A percentile compares a stretch with the other conserved stretches of the same genome.
These are phyloP conservation scores for Prunus kanzakura DNA, from an alignment of 306 rosid genomes.

Conservation along the genomic window DNA sequence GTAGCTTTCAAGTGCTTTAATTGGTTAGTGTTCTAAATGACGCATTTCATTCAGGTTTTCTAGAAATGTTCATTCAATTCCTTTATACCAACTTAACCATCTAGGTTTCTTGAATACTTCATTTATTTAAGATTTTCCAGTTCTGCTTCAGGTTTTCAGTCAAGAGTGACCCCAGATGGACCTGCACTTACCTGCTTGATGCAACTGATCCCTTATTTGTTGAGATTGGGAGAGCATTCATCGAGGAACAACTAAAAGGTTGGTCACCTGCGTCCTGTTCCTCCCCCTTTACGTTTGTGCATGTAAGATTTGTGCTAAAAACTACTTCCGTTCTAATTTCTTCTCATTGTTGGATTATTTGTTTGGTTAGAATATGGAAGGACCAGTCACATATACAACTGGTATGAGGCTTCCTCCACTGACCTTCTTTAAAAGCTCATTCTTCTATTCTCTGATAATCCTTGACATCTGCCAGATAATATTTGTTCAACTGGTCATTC, in stretches of 20 bases:
- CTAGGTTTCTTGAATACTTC: background rate
- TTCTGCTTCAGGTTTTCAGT: slow-evolving; percentile 70
- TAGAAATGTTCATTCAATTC: background rate
- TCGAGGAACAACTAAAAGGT: slow-evolving; percentile 82
- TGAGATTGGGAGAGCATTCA: slow-evolving; percentile 81
- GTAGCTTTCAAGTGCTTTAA: background rate
- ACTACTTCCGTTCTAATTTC: slow-evolving; percentile 24
- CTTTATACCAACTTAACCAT: background rate
- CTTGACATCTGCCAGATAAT: background rate
- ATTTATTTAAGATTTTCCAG: background rate
- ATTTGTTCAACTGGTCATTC: background rate
- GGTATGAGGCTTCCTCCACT: slow-evolving; percentile 46
- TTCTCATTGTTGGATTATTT: slow-evolving; percentile 27
- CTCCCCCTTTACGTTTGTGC: slow-evolving; percentile 10
- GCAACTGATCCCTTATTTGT: slow-evolving; percentile 84
- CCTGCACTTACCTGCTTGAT: slow-evolving; percentile 93
- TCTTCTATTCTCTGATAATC: background rate
- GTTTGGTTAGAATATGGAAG: slow-evolving; percentile 70
- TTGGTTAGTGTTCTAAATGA: too few relatives aligned
- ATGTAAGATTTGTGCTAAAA: slow-evolving; percentile 6
- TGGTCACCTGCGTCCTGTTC: slow-evolving; percentile 7
- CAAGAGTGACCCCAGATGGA: slow-evolving; percentile 69
- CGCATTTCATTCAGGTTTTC: too few relatives aligned
- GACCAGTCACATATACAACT: slow-evolving; percentile 83
- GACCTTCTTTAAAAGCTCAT: background rate